Base-by-base conservation (phyloP, 495 filamentous ascomycete species). In the Cenococcum geophilum region DNA sequence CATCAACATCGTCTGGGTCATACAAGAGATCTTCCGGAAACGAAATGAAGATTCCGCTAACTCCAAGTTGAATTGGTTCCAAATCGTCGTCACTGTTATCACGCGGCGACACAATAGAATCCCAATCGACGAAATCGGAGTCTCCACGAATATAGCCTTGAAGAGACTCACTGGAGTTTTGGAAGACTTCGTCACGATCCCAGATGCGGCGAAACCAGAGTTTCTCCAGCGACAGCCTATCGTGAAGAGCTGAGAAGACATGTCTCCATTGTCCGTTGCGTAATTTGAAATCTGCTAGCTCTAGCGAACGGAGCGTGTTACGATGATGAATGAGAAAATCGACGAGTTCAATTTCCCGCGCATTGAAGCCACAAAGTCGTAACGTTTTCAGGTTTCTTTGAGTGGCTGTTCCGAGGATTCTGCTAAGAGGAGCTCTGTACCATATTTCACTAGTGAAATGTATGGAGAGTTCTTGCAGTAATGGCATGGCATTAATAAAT, bases 11-110 rank as follows among this genome's bases (percentile, higher is more conserved):
- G 11, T 62, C 59, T 8, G n/a, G 20, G 47, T 62, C 59, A 22
- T 57, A 62, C 25, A 62, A 22, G n/a, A 62, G 22, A 35, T 62
- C 59, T 27, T 62, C 59, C 4, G 59, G 59, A 42, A 62, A 62
- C 23, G 50, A 49, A 20, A 62, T 57, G 11, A 56, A 57, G n/a
- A 36, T 57, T 12, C 59, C 59, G 21, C 51, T 57, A 25, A 49
- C 52, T 22, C 53, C 59, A 12, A 62, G 25, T 21, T 62, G 37
- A 2, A 62, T 42, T 8, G 59, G 59, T 34, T 62, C 59, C 11
- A 57, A 43, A 50, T 57, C 59, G 4, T 56, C 27, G 32, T 55
- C 51, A 20, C 52, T 57, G 4, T 62, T 54, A 14, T 62, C 52
- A n/a, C 59, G 34, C 21, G 32, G 23, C 5, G 36, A 21, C 1